phyloP scores from a whole-genome alignment of 805 yeast species.

The Cyberlindnera mrakii region DNA sequence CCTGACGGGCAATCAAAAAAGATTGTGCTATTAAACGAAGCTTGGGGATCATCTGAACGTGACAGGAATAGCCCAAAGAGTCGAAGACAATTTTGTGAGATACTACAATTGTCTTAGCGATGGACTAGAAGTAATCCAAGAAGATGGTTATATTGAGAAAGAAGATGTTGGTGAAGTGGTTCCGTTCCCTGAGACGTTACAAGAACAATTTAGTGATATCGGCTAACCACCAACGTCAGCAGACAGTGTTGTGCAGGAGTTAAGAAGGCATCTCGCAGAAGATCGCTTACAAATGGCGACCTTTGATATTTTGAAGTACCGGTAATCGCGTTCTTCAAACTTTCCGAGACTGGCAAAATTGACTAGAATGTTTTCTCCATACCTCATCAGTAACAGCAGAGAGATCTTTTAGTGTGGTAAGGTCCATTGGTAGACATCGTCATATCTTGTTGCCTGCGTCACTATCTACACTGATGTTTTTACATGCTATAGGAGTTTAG shows the following conservation, averaged over 20 bases:
- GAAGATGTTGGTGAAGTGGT: not conserved
- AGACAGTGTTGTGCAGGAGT: not conserved
- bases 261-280: not conserved
- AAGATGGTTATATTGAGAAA: not conserved
- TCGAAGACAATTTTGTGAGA: too few species aligned
- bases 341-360: not conserved
- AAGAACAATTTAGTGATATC: too few species aligned
- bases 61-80: not conserved
- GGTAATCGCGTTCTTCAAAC: not conserved
- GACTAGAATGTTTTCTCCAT: not conserved
- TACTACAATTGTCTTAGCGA: not conserved
- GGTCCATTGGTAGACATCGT: too few species aligned
- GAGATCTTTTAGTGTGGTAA: too few species aligned
- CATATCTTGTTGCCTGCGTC: too few species aligned
- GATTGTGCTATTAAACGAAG: not conserved
- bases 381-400: too few species aligned
- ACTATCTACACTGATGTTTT: too few species aligned
- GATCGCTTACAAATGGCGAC: not conserved
- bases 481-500: too few species aligned
- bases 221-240: too few species aligned
- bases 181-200: not conserved
- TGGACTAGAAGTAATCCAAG: not conserved
- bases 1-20: not conserved
- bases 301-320: not conserved
- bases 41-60: not conserved